Base-by-base conservation (phyloP, 208 protist species). In the Leishmania guyanensis region DNA sequence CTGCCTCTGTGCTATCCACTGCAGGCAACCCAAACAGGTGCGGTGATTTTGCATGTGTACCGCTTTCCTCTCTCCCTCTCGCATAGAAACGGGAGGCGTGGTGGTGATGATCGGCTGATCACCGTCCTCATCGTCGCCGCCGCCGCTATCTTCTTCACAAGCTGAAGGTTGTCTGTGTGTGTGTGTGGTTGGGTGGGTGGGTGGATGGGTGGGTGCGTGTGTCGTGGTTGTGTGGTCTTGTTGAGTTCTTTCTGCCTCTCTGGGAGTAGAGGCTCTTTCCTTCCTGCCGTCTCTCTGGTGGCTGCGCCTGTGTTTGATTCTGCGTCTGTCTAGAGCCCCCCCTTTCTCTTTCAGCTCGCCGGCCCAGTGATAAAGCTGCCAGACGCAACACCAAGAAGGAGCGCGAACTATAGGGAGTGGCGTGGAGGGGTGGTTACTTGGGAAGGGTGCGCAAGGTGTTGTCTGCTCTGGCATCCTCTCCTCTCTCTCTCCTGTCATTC, bases 251-350 rank as follows among this genome's bases (percentile, higher is more conserved):
- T 75, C 71, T 51, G 64, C 51, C 33, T 78, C 46, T 83, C 46
- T 76, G 22, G n/a, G 72, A 79, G 46, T 17, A 50, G 36, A 26
- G 54, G 17, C 26, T 12, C 14, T 20, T 14, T 50, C 50, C 50
- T 17, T 20, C 72, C 50, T 22, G 73, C 39, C 54, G 51, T 43
- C 12, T 16, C 39, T 14, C 16, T 54, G 36, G 58, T 78, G 56
- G 71, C 53, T 72, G 33, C 29, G 36, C 58, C 12, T 72, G 46
- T 71, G 12, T 39, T 26, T 71, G 64, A 29, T 12, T 79, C 22
- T 70, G 76, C 72, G 76, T 79, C 22, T 78, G 70, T 78, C 6
- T 53, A 17, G 70, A 56, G 22, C 22, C 20, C 53, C 62, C 26
- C 26, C 12, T 43, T 46, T 46, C 51, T 64, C 10, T 43, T 20